Conservation (phyloP, 1,139 yeast species). For the Eremothecium gossypii region DNA sequence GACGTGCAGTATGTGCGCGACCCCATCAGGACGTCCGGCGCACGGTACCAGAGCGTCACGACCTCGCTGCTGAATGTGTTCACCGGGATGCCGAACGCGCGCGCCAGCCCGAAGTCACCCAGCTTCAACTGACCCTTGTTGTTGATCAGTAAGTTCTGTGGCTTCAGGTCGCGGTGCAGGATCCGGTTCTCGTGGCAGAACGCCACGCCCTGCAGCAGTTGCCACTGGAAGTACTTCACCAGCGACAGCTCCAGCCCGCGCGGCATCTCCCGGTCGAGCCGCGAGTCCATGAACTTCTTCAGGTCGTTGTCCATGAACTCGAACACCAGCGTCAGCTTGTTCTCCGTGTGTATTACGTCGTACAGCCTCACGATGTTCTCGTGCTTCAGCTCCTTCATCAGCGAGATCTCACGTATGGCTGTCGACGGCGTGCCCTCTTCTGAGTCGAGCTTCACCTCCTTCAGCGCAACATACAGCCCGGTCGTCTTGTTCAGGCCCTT, state of each 20-base stretch:
- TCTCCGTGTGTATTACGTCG: constrained; percentile 95
- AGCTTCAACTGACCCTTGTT: constrained; percentile 82
- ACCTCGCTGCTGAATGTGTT: constrained; percentile 96
- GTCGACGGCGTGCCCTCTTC: constrained; percentile 99
- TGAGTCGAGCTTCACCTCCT: constrained; percentile 87
- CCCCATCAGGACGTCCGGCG: constrained; percentile 94
- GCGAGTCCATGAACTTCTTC: constrained; percentile 84
- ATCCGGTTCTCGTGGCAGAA: constrained; percentile 95
- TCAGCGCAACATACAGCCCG: constrained; percentile 88
- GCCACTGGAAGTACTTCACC: constrained; percentile 89
- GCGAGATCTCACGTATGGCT: constrained; percentile 90
- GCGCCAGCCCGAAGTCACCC: constrained; percentile 96
- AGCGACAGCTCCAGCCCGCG: constrained; percentile 48
- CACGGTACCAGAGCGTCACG: constrained; percentile 96
- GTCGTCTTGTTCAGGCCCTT: constrained; percentile 88
- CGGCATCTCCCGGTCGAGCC: constrained; percentile 25
- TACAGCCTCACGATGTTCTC: constrained; percentile 88
- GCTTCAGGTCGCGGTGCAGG: constrained; percentile 89
- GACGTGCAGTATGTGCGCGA: constrained; percentile 92
- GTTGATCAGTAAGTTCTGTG: constrained; percentile 84
- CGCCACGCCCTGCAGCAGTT: constrained; percentile 78
- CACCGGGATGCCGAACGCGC: constrained; percentile 97
- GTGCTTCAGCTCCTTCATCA: constrained; percentile 92
- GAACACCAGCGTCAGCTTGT: constrained; percentile 85
- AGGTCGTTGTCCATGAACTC: constrained; percentile 91